A percentile compares a stretch with the other conserved stretches of the same genome.
Evolutionary conservation across 2,329 filamentous ascomycete species (phyloP).

Genomic region (Nigrospora osmanthi): DNA sequence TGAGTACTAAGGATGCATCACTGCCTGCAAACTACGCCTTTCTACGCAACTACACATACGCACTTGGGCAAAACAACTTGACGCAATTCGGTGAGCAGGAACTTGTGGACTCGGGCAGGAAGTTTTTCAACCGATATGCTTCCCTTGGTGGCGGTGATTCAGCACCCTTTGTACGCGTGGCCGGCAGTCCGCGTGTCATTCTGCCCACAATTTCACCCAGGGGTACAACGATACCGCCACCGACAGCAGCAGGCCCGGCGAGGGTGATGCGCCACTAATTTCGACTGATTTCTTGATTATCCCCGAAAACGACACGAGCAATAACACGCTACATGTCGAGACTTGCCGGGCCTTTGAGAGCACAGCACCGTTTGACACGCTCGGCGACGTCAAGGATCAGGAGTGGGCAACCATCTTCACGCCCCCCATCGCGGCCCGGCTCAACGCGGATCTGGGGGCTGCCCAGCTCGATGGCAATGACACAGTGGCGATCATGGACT

Average conservation of each 20-base stretch:
- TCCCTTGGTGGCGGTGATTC: slow-evolving; percentile 42
- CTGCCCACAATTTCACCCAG: slow-evolving; percentile 65
- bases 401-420: slow-evolving; percentile 58
- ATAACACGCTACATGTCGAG: slow-evolving; percentile 76
- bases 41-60: slow-evolving; percentile 63
- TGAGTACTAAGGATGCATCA: slow-evolving; percentile 35
- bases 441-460: slow-evolving; percentile 62
- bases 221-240: slow-evolving; percentile 53
- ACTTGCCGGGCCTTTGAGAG: slow-evolving; percentile 64
- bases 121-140: slow-evolving; percentile 68
- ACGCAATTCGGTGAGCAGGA: slow-evolving; percentile 62
- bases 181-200: slow-evolving; percentile 67
- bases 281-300: slow-evolving; percentile 50
- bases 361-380: slow-evolving; percentile 33
- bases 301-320: slow-evolving; percentile 55
- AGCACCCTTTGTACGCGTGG: slow-evolving; percentile 64
- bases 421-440: slow-evolving; percentile 56
- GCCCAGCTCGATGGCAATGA: slow-evolving; percentile 56
- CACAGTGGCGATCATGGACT: slow-evolving; percentile 71
- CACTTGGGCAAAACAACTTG: slow-evolving; percentile 60
- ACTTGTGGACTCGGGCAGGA: slow-evolving; percentile 65
- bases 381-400: slow-evolving; percentile 43
- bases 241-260: slow-evolving; percentile 27
- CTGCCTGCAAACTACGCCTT: slow-evolving; percentile 62
- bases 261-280: slow-evolving; percentile 36